phyloP scores from a whole-genome alignment of 305 asterid species.

The Nicotiana rustica region DNA sequence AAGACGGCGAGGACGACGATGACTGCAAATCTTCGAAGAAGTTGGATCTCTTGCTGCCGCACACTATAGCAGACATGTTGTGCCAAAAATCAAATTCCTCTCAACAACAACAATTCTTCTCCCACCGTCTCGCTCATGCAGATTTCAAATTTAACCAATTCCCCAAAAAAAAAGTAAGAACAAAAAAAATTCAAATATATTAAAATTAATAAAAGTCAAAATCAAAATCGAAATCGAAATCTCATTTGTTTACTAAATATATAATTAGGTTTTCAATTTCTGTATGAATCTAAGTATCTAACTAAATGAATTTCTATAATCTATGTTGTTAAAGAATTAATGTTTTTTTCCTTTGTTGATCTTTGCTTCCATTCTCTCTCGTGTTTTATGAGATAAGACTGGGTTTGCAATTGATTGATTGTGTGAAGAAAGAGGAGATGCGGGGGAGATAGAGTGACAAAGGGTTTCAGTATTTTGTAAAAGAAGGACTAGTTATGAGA shows the following conservation, averaged over 20 bases:
- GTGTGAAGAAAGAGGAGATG: neutral
- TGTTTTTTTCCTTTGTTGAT: neutral
- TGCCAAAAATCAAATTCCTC: constrained; percentile 42
- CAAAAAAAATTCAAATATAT: neutral
- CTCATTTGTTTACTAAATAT: neutral
- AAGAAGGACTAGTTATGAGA: neutral
- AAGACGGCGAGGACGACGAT: constrained; percentile 65
- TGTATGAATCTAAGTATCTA: neutral
- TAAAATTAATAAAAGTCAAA: neutral
- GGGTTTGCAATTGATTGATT: neutral
- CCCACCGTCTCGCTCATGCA: constrained; percentile 34
- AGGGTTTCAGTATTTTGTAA: neutral
- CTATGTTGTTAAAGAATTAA: neutral
- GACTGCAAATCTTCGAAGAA: constrained; percentile 77
- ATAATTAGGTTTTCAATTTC: neutral
- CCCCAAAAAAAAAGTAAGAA: neutral
- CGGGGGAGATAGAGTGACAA: neutral
- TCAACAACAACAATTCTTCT: constrained; percentile 25
- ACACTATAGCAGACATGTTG: constrained; percentile 99
- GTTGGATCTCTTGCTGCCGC: constrained; percentile 98
- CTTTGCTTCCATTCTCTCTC: neutral
- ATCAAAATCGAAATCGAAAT: neutral
- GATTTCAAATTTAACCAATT: constrained; percentile 26
- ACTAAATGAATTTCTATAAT: neutral
- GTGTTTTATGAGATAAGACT: neutral